Percentiles rank a stretch among this genome's conserved stretches.
Conservation (phyloP, 2,329 filamentous ascomycete genomes). For the Diplodia seriata region DNA sequence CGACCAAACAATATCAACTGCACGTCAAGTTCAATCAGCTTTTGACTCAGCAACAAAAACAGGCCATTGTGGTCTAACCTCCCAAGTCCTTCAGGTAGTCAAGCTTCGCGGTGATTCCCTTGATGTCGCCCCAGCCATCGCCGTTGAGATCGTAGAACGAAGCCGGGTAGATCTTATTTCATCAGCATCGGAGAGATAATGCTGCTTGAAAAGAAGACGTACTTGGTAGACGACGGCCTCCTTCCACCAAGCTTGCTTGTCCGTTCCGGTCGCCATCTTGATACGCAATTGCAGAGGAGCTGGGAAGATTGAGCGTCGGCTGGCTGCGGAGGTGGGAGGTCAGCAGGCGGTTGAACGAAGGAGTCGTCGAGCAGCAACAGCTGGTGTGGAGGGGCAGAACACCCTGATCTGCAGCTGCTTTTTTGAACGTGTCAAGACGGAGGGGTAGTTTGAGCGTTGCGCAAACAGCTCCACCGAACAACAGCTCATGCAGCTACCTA, state of each 20-base stretch:
- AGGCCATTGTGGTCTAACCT: background rate
- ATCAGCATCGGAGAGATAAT: background rate
- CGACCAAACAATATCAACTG: constrained; percentile 69
- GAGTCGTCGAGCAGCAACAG: background rate
- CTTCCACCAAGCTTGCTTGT: constrained; percentile 51
- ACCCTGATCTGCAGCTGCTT: background rate
- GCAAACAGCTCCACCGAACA: constrained; percentile 11
- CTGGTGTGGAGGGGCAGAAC: background rate
- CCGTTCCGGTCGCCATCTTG: constrained; percentile 5
- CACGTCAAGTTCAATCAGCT: constrained; percentile 36
- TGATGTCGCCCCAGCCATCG: constrained; percentile 67
- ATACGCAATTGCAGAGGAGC: background rate
- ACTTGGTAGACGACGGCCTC: constrained; percentile 51
- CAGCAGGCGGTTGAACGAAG: background rate
- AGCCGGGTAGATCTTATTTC: constrained; percentile 52
- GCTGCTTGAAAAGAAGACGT: background rate
- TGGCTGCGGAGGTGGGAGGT: background rate
- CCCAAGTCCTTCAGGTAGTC: constrained; percentile 61
- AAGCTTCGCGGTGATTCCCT: constrained; percentile 68
- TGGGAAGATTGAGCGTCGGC: background rate
- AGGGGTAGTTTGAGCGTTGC: background rate
- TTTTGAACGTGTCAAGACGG: constrained; percentile 5
- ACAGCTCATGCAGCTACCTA: constrained; percentile 28
- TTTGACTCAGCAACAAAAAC: no score
- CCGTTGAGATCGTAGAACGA: constrained; percentile 61